phyloP scores from a whole-genome alignment of 371 early-diverging fungal genomes.

The Mycotypha africana region DNA sequence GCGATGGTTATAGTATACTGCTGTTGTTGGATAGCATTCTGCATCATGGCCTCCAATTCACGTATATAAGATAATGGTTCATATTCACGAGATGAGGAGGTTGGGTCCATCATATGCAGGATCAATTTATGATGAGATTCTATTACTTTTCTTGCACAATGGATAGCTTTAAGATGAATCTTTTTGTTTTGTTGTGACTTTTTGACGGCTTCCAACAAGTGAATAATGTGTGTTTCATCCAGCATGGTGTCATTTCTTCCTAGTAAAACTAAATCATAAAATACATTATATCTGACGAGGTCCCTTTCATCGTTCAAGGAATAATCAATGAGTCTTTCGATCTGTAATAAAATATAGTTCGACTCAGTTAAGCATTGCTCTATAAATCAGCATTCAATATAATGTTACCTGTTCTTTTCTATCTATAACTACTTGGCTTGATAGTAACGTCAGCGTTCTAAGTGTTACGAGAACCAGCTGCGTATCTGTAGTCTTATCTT shows the following conservation, averaged over 20 bases:
- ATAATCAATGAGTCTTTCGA: constrained; percentile 33
- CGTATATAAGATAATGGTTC: not conserved
- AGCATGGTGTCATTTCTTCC: constrained; percentile 26
- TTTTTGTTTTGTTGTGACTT: not conserved
- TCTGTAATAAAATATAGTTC: too few relatives aligned
- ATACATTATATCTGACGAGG: constrained; percentile 18
- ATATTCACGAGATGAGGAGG: too few relatives aligned
- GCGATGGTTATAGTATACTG: constrained; percentile 16
- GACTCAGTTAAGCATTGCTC: too few relatives aligned
- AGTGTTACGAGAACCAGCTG: constrained; percentile 36
- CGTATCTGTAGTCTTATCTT: constrained; percentile 31
- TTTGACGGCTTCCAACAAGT: constrained; percentile 6
- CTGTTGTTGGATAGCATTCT: not conserved
- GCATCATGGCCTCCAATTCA: constrained; percentile 11
- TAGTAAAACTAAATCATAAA: constrained; percentile 28
- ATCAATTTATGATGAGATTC: constrained; percentile 17
- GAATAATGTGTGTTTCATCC: constrained; percentile 21
- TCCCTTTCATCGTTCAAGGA: constrained; percentile 27
- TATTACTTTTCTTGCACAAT: constrained; percentile 15
- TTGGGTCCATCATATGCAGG: not conserved
- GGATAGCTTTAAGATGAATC: constrained; percentile 15
- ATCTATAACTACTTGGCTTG: constrained; percentile 46
- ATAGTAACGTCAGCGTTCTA: constrained; percentile 40
- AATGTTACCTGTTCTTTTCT: constrained; percentile 47
- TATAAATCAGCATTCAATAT: not conserved